These are phyloP conservation scores for Scutellaria minor DNA, from an alignment of 257 asterid genomes.

Conservation along the genomic window DNA sequence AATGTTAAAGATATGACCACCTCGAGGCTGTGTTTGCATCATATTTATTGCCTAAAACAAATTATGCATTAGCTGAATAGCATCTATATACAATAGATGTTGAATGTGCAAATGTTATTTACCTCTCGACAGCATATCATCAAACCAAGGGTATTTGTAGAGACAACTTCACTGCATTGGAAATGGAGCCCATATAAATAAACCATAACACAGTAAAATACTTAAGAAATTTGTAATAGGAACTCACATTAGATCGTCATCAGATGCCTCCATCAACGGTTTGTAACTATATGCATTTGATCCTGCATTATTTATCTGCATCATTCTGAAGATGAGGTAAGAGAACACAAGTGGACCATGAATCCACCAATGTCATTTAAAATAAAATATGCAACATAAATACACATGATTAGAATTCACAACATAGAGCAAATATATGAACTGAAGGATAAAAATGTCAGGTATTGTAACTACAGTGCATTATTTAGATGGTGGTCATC, in stretches of 20 bases:
- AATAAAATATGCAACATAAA: not conserved
- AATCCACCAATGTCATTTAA: constrained; percentile 9
- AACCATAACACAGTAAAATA: constrained; percentile 10
- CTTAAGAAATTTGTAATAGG: constrained; percentile 15
- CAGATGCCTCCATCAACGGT: constrained; percentile 89
- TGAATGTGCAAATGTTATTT: constrained; percentile 33
- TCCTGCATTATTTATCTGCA: constrained; percentile 98
- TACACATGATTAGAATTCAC: constrained; percentile 7
- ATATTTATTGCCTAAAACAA: constrained; percentile 77
- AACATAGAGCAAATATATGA: not conserved
- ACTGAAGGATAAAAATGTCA: constrained; percentile 12
- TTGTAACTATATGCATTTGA: constrained; percentile 94
- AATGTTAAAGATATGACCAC: constrained; percentile 92
- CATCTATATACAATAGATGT: constrained; percentile 25
- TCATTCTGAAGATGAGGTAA: constrained; percentile 51
- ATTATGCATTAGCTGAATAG: constrained; percentile 41
- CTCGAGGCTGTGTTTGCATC: constrained; percentile 87
- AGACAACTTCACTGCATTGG: constrained; percentile 82
- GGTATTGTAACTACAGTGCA: not conserved
- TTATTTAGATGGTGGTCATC: not conserved
- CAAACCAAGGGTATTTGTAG: constrained; percentile 91
- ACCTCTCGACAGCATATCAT: constrained; percentile 99
- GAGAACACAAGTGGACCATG: constrained; percentile 30
- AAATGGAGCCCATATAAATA: constrained; percentile 27
- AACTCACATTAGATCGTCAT: constrained; percentile 86